A percentile compares a stretch with the other conserved stretches of the same genome.
These are phyloP conservation scores for Aspergillus egyptiacus DNA, from an alignment of 495 filamentous ascomycete species.

Conservation along the genomic window DNA sequence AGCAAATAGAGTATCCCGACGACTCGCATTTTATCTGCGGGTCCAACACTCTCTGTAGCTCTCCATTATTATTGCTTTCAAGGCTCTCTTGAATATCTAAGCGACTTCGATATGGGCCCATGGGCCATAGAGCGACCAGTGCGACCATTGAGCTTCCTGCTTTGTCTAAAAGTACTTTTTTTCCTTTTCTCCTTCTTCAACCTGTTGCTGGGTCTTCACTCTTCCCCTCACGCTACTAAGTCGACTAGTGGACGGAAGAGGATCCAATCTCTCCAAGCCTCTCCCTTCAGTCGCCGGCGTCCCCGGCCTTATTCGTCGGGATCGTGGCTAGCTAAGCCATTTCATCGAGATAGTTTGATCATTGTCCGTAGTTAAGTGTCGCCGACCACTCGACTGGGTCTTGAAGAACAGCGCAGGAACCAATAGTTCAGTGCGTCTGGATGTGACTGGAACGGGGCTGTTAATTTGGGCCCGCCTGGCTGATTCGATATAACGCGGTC, in stretches of 20 bases:
- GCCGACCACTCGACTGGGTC: constrained; percentile 3
- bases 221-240: constrained; percentile 2
- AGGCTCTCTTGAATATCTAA: no score
- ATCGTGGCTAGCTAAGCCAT: constrained; percentile 11
- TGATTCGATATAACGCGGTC: constrained; percentile 12
- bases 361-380: no score
- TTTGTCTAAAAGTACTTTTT: background rate
- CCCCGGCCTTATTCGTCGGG: constrained; percentile 6
- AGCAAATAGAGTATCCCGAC: no score
- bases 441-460: background rate
- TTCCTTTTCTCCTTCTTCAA: constrained; percentile 1
- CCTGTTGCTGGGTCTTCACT: no score
- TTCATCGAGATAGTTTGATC: constrained; percentile 10
- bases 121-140: no score
- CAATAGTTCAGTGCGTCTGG: constrained; percentile 3
- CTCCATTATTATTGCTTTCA: no score
- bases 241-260: constrained; percentile 10
- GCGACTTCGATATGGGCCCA: no score
- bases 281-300: background rate
- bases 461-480: constrained; percentile 2
- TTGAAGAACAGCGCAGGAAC: constrained; percentile 11
- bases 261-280: constrained; percentile 2
- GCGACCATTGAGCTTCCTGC: background rate
- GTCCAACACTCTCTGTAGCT: no score
- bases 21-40: no score